These are phyloP conservation scores for Cytospora leucostoma DNA, from an alignment of 2,329 filamentous ascomycete species.

Conservation along the genomic window DNA sequence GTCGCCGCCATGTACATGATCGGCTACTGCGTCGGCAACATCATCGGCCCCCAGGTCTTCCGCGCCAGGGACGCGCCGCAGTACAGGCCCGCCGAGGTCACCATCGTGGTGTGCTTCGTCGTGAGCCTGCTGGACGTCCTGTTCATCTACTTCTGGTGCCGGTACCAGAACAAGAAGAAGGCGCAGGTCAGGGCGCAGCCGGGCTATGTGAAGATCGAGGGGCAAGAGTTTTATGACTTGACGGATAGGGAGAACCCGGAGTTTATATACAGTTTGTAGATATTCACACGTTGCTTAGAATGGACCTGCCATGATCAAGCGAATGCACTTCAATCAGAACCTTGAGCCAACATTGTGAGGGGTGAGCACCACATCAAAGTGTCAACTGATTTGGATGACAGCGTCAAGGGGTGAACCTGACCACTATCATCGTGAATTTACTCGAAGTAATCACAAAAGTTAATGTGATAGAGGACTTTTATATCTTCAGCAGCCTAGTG, in stretches of 20 bases:
- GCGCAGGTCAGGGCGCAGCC: slow-evolving; percentile 51
- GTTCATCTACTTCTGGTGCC: slow-evolving; percentile 66
- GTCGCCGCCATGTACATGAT: slow-evolving; percentile 56
- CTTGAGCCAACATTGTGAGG: too few relatives aligned
- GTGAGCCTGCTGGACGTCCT: slow-evolving; percentile 54
- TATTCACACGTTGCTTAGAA: too few relatives aligned
- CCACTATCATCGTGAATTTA: too few relatives aligned
- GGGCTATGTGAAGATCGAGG: slow-evolving; percentile 62
- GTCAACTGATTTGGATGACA: too few relatives aligned
- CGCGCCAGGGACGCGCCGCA: slow-evolving; percentile 55
- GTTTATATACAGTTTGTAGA: slow-evolving; percentile 60
- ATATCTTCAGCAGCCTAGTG: too few relatives aligned
- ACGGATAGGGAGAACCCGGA: slow-evolving; percentile 67
- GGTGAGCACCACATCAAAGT: too few relatives aligned
- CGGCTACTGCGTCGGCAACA: slow-evolving; percentile 56
- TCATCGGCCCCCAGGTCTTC: slow-evolving; percentile 58
- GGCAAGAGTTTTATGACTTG: slow-evolving; percentile 68
- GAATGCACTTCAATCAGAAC: not conserved
- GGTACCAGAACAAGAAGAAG: slow-evolving; percentile 61
- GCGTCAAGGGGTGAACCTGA: too few relatives aligned
- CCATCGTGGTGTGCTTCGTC: slow-evolving; percentile 60
- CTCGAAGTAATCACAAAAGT: too few relatives aligned
- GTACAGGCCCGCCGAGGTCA: slow-evolving; percentile 65
- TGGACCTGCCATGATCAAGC: not conserved
- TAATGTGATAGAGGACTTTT: too few relatives aligned